A percentile compares a stretch with the other conserved stretches of the same genome.
Evolutionary conservation across 2,329 filamentous ascomycete genomes (phyloP).

Genomic region (Cryoendolithus antarcticus): DNA sequence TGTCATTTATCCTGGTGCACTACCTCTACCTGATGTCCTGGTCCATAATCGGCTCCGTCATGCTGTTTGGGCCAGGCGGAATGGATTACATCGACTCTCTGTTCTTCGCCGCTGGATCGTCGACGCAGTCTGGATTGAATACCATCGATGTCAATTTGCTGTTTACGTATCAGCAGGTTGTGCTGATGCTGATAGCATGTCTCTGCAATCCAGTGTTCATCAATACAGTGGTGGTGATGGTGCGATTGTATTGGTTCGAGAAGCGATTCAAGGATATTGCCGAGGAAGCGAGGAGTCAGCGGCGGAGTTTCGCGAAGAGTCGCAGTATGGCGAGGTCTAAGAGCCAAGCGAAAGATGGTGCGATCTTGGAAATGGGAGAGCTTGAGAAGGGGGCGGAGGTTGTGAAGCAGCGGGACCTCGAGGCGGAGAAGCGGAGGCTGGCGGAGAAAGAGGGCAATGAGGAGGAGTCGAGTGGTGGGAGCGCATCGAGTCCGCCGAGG

Average conservation of each 20-base stretch:
- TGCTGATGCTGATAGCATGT: constrained; percentile 60
- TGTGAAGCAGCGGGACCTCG: constrained; percentile 37
- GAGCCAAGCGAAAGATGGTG: neutral
- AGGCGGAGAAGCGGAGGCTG: constrained; percentile 13
- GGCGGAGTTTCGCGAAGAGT: constrained; percentile 51
- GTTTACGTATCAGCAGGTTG: constrained; percentile 40
- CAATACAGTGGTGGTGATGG: constrained; percentile 75
- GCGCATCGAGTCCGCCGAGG: constrained; percentile 2
- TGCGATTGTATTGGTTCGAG: constrained; percentile 96
- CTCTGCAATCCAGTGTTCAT: constrained; percentile 74
- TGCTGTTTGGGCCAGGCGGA: constrained; percentile 55
- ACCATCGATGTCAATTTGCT: constrained; percentile 45
- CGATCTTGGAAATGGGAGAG: constrained; percentile 14
- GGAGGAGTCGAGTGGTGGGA: constrained; percentile 15
- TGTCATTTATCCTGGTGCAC: constrained; percentile 73
- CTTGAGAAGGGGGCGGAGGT: constrained; percentile 34
- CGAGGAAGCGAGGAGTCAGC: constrained; percentile 54
- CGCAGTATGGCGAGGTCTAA: constrained; percentile 22
- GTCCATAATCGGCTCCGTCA: constrained; percentile 60
- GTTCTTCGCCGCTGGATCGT: constrained; percentile 72
- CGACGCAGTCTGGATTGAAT: constrained; percentile 89
- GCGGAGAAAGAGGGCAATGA: constrained; percentile 33
- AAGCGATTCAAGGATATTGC: constrained; percentile 83
- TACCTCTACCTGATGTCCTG: constrained; percentile 74
- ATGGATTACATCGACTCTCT: constrained; percentile 76